Evolutionary conservation across 2,329 filamentous ascomycete genomes (phyloP), one percentile per base, ranked within the genome.

Genomic region (Apiospora hydei): DNA sequence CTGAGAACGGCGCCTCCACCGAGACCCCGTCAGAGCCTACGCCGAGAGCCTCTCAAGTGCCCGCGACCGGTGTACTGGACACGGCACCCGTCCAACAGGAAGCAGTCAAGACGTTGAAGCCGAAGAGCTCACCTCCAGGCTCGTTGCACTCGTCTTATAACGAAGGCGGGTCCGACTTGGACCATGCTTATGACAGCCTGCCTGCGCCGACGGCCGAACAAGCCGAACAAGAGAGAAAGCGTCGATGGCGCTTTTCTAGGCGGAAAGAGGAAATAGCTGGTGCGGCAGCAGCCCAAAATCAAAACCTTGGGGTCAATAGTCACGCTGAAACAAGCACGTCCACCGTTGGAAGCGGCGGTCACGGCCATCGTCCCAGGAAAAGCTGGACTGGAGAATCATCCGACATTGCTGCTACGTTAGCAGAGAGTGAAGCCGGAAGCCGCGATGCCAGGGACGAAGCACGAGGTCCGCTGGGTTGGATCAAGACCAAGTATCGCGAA

Each of bases 81-180:
- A 82, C 85, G 71, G 80, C 41, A 30, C 47, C 67, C 5, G 24
- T 46, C n/a, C 70, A 83, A 70, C 82, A 86, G 73, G 82, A 84
- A 77, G 78, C 78, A 71, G 88, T 81, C 4, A 79, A 82, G 69
- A 79, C 88, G 0, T 80, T 95, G 44, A 91, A 89, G 75, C 90
- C 91, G 0, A 90, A 90, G 74, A 88, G 88, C 73, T 97, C 94
- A 0, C 94, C 94, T 0, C 90, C 93, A 0, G 90, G 91, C 3
- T 97, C 95, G 0, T 86, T 95, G 72, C 90, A 93, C 76, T 96
- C 94, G 41, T 90, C 88, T 0, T 90, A 91, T 75, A 96, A 96
- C 34, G 95, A 97, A 75, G 90, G 91, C 30, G 90, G 92, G 30
- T 97, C 94, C 0, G 95, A 98, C 78, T 80, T 91, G 43, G 95